phyloP scores from a whole-genome alignment of 1,284 basidiomycete species.

The Grifola frondosa region DNA sequence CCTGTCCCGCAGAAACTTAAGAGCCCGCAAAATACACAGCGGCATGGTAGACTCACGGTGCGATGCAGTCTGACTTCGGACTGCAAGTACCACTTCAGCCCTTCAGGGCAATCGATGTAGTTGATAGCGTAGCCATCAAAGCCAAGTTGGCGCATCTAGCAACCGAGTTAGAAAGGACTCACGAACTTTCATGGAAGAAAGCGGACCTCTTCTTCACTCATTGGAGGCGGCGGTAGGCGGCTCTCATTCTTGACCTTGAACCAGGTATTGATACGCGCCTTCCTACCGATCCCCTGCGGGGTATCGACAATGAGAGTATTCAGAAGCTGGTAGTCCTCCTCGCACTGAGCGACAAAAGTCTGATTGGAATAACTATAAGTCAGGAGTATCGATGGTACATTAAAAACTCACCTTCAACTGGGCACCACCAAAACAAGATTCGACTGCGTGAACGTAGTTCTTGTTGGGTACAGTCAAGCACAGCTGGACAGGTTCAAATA shows the following conservation, averaged over 20 bases:
- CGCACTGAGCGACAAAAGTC: conserved; percentile 86
- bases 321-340: conserved; percentile 78
- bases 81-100: conserved; percentile 62
- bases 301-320: conserved; percentile 68
- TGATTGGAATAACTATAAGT: conserved; percentile 30
- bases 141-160: conserved; percentile 60
- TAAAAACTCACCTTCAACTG: conserved; percentile 58
- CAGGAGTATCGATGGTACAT: not conserved
- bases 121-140: conserved; percentile 88
- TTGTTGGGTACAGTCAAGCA: conserved; percentile 71
- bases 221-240: conserved; percentile 46
- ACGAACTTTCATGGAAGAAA: not conserved
- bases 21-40: not conserved
- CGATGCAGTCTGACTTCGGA: conserved; percentile 65
- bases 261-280: conserved; percentile 63
- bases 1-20: conserved; percentile 40
- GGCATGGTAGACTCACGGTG: conserved; percentile 47
- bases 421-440: conserved; percentile 63
- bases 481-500: conserved; percentile 84
- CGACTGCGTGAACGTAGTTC: conserved; percentile 68
- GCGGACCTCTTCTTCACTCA: conserved; percentile 57
- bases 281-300: conserved; percentile 50
- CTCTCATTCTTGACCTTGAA: conserved; percentile 45
- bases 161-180: conserved; percentile 9
- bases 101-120: conserved; percentile 67